Conservation (phyloP, 1,284 basidiomycete genomes). For the Tranzscheliella williamsii region DNA sequence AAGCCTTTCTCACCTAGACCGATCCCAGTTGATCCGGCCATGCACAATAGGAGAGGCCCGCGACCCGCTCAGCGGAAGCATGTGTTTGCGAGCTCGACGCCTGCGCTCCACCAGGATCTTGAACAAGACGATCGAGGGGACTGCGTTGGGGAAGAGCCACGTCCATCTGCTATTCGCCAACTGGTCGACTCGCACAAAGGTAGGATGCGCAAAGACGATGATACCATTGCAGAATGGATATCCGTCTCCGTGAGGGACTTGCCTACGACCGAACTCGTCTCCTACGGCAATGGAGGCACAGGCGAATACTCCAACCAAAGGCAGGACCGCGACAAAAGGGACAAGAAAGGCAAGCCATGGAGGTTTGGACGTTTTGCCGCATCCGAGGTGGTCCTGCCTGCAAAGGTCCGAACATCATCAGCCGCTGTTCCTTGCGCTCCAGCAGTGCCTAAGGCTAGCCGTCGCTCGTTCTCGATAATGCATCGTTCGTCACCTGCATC, state of each 20-base stretch:
- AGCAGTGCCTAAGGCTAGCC: neutral
- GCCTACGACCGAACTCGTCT: slow-evolving; percentile 4
- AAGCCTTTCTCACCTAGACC: too few relatives aligned
- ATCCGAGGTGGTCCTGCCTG: slow-evolving; percentile 18
- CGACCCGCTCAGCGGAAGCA: too few relatives aligned
- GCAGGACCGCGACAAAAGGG: slow-evolving; percentile 10
- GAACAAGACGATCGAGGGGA: neutral
- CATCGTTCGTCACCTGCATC: neutral
- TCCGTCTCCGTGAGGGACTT: slow-evolving; percentile 30
- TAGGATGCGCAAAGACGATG: slow-evolving; percentile 17
- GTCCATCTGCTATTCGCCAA: slow-evolving; percentile 14
- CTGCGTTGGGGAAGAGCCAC: slow-evolving; percentile 2
- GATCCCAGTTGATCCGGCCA: too few relatives aligned
- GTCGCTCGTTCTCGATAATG: neutral
- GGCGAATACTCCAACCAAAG: slow-evolving; percentile 32
- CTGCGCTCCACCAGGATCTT: slow-evolving; percentile 3
- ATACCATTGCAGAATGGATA: slow-evolving; percentile 38
- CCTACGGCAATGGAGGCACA: slow-evolving; percentile 27
- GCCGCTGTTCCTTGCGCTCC: too few relatives aligned
- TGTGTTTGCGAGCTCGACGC: slow-evolving; percentile 24
- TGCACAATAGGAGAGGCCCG: too few relatives aligned
- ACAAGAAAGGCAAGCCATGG: slow-evolving; percentile 14
- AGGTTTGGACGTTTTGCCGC: slow-evolving; percentile 25
- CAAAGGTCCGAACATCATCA: too few relatives aligned
- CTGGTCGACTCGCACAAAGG: slow-evolving; percentile 31